Evolutionary conservation across 75 land plant genomes (phyloP).

Genomic region (Ceratopteris richardii): DNA sequence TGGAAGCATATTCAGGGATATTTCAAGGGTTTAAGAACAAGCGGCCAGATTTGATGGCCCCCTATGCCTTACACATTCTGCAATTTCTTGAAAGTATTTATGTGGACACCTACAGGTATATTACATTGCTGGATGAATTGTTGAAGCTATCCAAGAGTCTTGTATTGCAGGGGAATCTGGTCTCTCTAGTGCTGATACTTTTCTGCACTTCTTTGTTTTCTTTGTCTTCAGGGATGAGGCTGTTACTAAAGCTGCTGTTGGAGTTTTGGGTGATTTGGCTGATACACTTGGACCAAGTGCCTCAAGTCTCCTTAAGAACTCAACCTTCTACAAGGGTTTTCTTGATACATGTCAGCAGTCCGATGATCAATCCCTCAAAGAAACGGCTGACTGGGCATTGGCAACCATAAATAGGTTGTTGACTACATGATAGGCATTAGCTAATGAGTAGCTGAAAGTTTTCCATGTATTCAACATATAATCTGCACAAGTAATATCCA

Average conservation of each 20-base stretch:
- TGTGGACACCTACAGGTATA: conserved; percentile 73
- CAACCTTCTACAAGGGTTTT: conserved; percentile 74
- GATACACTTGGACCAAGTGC: conserved; percentile 73
- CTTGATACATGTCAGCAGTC: conserved; percentile 77
- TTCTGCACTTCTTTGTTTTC: conserved; percentile 4
- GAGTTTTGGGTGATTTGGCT: conserved; percentile 89
- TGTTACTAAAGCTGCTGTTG: conserved; percentile 81
- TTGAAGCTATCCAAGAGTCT: too few relatives aligned
- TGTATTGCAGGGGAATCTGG: too few relatives aligned
- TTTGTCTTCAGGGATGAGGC: conserved; percentile 22
- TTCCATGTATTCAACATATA: neutral
- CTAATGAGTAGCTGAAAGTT: neutral
- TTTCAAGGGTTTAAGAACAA: conserved; percentile 87
- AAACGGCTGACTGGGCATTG: conserved; percentile 91
- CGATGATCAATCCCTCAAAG: conserved; percentile 76
- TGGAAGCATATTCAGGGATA: conserved; percentile 96
- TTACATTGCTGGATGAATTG: too few relatives aligned
- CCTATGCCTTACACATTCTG: conserved; percentile 70
- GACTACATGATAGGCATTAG: too few relatives aligned
- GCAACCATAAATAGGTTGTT: conserved; percentile 28
- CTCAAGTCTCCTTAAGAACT: conserved; percentile 58
- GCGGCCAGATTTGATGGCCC: conserved; percentile 65
- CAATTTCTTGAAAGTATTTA: conserved; percentile 81
- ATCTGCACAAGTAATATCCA: neutral
- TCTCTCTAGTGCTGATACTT: neutral